Evolutionary conservation across 2,329 filamentous ascomycete genomes (phyloP).

Genomic region (Colletotrichum sp.): DNA sequence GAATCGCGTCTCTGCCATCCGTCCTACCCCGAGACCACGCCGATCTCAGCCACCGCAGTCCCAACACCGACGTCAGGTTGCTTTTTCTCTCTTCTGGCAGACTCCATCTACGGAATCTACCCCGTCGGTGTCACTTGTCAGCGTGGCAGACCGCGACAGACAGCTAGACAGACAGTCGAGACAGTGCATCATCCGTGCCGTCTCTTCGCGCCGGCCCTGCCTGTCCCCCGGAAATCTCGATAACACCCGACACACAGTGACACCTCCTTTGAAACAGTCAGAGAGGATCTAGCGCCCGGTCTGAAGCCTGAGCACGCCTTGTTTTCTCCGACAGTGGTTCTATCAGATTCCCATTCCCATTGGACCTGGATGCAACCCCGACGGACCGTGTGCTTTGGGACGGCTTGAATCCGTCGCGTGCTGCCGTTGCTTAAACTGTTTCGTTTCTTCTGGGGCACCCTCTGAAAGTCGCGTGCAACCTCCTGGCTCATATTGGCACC

Average conservation of each 20-base stretch:
- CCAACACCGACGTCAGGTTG: not conserved
- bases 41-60: not conserved
- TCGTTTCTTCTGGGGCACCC: slow-evolving; percentile 15
- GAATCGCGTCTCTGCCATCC: not conserved
- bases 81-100: not conserved
- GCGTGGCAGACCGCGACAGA: not conserved
- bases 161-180: not conserved
- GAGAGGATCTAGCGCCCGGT: slow-evolving; percentile 12
- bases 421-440: slow-evolving; percentile 18
- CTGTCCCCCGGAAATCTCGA: slow-evolving; percentile 9
- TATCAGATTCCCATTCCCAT: slow-evolving; percentile 2
- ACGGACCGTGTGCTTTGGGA: slow-evolving; percentile 8
- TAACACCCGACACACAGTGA: slow-evolving; percentile 16
- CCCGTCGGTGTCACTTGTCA: not conserved
- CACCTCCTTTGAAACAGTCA: slow-evolving; percentile 17
- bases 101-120: not conserved
- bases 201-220: not conserved
- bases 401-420: not conserved
- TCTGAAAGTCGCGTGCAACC: not conserved
- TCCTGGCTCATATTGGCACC: not conserved
- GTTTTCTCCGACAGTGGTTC: slow-evolving; percentile 8
- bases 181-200: slow-evolving; percentile 17
- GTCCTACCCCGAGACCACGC: not conserved
- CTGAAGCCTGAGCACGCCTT: slow-evolving; percentile 2
- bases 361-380: not conserved